phyloP scores from a whole-genome alignment of 148 eudicot species.

The Chenopodium berlandieri region DNA sequence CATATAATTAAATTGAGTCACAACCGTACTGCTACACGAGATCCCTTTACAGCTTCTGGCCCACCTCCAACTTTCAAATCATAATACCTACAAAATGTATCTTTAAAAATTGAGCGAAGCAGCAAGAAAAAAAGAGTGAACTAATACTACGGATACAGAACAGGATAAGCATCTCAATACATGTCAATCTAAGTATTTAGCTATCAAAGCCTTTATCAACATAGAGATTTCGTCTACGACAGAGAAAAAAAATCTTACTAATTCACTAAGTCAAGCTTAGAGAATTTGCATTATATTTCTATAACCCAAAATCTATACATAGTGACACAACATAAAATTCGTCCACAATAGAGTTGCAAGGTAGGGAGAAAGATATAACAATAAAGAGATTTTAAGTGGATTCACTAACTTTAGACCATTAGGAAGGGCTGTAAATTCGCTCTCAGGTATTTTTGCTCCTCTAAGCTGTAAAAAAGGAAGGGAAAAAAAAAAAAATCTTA shows the following conservation, averaged over 20 bases:
- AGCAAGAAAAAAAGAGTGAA: neutral
- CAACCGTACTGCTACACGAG: slow-evolving; percentile 97
- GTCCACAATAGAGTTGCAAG: neutral
- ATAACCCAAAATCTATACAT: neutral
- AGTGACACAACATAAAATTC: neutral
- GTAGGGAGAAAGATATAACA: neutral
- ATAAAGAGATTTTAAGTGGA: slow-evolving; percentile 5
- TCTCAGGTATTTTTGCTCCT: slow-evolving; percentile 85
- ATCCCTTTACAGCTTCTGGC: slow-evolving; percentile 83
- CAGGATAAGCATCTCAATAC: neutral
- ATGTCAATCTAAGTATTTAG: slow-evolving; percentile 1
- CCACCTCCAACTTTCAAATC: slow-evolving; percentile 90
- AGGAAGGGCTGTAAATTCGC: slow-evolving; percentile 70
- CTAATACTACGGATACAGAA: neutral
- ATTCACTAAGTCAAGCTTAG: neutral
- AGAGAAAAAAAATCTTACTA: neutral
- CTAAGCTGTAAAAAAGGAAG: slow-evolving; percentile 54
- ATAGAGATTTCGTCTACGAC: neutral
- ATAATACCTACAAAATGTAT: slow-evolving; percentile 58
- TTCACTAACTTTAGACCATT: slow-evolving; percentile 87
- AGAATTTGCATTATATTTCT: neutral
- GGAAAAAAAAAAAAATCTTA: neutral
- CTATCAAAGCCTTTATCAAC: neutral
- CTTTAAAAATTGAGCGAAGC: slow-evolving; percentile 13
- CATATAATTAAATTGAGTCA: slow-evolving; percentile 36